phyloP scores from a whole-genome alignment of 2,329 filamentous ascomycete genomes.

The Colletotrichum liaoningense region DNA sequence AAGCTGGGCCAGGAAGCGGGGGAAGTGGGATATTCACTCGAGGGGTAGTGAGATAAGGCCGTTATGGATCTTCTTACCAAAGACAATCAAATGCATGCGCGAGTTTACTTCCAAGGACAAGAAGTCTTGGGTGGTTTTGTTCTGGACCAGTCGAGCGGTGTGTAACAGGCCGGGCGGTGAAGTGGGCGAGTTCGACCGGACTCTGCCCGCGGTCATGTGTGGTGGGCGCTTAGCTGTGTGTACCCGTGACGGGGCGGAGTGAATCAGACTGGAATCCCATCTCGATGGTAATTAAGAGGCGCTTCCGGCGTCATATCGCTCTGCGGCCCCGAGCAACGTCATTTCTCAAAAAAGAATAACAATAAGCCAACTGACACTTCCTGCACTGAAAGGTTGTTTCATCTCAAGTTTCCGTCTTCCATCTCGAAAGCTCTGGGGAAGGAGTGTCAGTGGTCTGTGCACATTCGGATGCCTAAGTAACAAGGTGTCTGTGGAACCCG shows the following conservation, averaged over 20 bases:
- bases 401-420: neutral
- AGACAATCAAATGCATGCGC: neutral
- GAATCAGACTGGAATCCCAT: neutral
- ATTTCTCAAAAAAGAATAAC: neutral
- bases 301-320: neutral
- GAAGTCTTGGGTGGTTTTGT: conserved; percentile 3
- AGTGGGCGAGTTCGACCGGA: conserved; percentile 12
- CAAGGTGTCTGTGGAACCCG: conserved; percentile 32
- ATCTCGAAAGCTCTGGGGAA: neutral
- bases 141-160: conserved; percentile 20
- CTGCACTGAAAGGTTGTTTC: conserved; percentile 10
- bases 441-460: conserved; percentile 25
- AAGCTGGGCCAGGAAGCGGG: conserved; percentile 70
- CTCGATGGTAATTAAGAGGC: neutral
- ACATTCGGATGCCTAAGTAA: conserved; percentile 22
- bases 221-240: conserved; percentile 9
- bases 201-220: conserved; percentile 13
- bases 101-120: conserved; percentile 13
- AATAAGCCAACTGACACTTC: neutral
- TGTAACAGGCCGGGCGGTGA: conserved; percentile 25
- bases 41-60: conserved; percentile 45
- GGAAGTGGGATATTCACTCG: conserved; percentile 72
- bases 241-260: conserved; percentile 8
- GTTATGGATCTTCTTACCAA: conserved; percentile 8
- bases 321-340: neutral